Base-by-base conservation (phyloP, 495 filamentous ascomycete genomes). In the Bryoglossum gracile region DNA sequence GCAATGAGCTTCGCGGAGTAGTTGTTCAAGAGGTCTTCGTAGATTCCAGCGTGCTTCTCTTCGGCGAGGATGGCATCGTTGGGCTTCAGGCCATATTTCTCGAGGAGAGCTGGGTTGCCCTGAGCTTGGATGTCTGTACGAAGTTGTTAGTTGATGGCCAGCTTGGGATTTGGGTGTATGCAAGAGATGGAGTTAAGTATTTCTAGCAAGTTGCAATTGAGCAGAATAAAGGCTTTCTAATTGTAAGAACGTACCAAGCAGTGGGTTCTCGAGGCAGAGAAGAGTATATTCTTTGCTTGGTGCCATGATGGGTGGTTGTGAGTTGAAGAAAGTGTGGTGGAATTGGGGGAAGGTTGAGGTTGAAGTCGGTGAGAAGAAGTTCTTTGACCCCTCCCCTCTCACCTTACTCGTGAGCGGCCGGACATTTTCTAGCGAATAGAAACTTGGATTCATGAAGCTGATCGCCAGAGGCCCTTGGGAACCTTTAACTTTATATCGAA, bases 21-120 rank as follows among this genome's bases (percentile, higher is more conserved):
- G 75, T 86, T 83, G 56, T 83, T 78, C 50, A 95, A 74, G 53
- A 97, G 78, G 56, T 99, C 94, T 59, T 95, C 89, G 66, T 91
- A 97, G 65, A 99, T 69, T 46, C 74, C 75, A 65, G 82, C 74
- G 72, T 97, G 92, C 72, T 94, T 83, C 45, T 85, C 78, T 67
- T 94, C 89, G 24, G 91, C 91, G 45, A 99, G 85, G 67, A 99
- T 97, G 49, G 94, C 92, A 68, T 96, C 91, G 72, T 99, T 94
- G 64, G 80, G 71, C 72, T 97, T 96, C 55, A 99, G 76, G 32
- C 75, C 80, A 65, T 99, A 99, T 73, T 94, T 92, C 48, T 89
- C 71, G 39, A 97, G 82, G 21, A 99, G 77, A 14, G 80, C 78
- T 57, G 82, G 76, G 65, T 88, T 80, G 53, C 84, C 89, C 58